Evolutionary conservation across 2,329 filamentous ascomycete genomes (phyloP).

Genomic region (Fusarium sp.): DNA sequence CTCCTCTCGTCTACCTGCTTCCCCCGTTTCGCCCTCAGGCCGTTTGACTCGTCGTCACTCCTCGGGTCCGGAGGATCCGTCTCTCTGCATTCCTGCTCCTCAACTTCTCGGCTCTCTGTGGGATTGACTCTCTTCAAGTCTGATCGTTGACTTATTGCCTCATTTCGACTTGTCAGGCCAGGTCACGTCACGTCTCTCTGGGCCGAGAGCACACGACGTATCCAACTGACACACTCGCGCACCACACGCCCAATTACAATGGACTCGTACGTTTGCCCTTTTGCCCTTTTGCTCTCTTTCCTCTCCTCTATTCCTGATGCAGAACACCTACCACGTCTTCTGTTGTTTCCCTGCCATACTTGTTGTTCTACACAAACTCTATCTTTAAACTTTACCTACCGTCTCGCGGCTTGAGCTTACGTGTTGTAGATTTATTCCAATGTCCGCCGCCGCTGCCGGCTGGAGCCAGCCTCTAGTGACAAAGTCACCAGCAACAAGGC

Average conservation of each 20-base stretch:
- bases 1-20: conserved; percentile 1
- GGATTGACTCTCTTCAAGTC: conserved; percentile 16
- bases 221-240: conserved; percentile 38
- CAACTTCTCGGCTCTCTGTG: conserved; percentile 11
- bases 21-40: conserved; percentile 7
- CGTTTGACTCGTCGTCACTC: conserved; percentile 31
- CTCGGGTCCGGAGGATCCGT: conserved; percentile 32
- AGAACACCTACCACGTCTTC: conserved; percentile 18
- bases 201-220: conserved; percentile 40
- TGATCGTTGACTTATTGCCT: conserved; percentile 17
- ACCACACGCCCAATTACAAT: conserved; percentile 40
- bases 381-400: conserved; percentile 20
- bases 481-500: conserved; percentile 41
- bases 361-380: conserved; percentile 19
- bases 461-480: conserved; percentile 57
- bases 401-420: conserved; percentile 25
- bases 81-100: conserved; percentile 24
- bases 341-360: conserved; percentile 10
- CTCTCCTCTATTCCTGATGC: conserved; percentile 30
- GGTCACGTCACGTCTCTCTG: conserved; percentile 42
- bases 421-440: conserved; percentile 57
- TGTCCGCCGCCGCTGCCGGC: conserved; percentile 56
- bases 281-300: conserved; percentile 18
- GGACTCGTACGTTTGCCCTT: conserved; percentile 47
- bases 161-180: conserved; percentile 31